Base-by-base conservation (phyloP, 1,139 yeast genomes). In the Candida sojae region DNA sequence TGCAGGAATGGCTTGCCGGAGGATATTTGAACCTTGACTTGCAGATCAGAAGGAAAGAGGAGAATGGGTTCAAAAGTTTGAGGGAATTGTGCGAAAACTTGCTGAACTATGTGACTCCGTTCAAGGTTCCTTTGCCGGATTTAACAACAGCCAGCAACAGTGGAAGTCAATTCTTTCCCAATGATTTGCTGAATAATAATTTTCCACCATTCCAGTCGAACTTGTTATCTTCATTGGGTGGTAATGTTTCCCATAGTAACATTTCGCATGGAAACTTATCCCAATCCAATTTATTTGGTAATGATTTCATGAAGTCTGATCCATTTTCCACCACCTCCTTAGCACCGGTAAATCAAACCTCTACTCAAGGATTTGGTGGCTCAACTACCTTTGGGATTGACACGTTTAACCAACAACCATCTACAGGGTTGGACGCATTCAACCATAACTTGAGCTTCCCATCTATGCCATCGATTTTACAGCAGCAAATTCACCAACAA, bases 1-100 rank as follows among this genome's bases (percentile, higher is more conserved):
- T 89, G 96, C 95, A 88, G 55, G 82, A 75, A 46, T 89, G 96
- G 96, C 80, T 79, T 52, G 63, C 77, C 5, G 80, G 79, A 31
- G 84, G 85, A 2, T 88, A 86, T 66, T 73, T 89, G 53, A 72
- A 71, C 45, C 74, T 73, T 12, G 82, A 80, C 49, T 68, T 89
- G 54, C 68, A 71, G 43, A 72, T 89, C 48, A 77, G 88, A 52
- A 76, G 92, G 39, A 73, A 70, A 36, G 82, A 72, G 36, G 83
- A 80, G 47, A 49, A 57, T 1, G 47, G 49, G 11, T 81, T 63
- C 58, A 66, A 62, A 38, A 65, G 82, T 0, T 68, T 83, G 55
- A 70, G 68, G 37, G 77, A 75, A 8, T 72, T 81, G 44, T 73
- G 82, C 51, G 71, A 68, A 34, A 57, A 63, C 6, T 68, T 84